Evolutionary conservation across 2,329 filamentous ascomycete genomes (phyloP), one percentile per base, ranked within the genome.

Genomic region (Calonectria pseudoreteaudii): DNA sequence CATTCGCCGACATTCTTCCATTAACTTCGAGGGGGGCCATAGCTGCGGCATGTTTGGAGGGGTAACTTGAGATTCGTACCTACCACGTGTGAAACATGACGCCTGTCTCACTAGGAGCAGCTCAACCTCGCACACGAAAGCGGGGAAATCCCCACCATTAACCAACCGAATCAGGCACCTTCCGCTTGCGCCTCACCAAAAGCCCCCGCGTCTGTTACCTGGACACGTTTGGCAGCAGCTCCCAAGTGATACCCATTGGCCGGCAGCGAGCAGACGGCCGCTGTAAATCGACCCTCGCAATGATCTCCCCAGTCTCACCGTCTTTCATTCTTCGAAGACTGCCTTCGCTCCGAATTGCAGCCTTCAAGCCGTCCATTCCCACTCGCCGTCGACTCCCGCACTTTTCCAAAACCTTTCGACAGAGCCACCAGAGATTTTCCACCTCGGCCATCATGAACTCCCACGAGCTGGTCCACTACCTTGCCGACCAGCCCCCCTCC

Each of bases 401-500:
- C 71, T 76, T 78, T 73, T 68, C 76, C 68, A 80, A 75, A 65
- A 66, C 79, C 71, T 77, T 78, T 68, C 75, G 74, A 68, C 70
- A 76, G 64, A 78, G 62, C 49, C 79, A 76, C 74, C 78, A 78
- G 70, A 81, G 80, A 77, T 82, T 83, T 81, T 82, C 80, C 74
- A 81, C 79, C 73, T 81, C 79, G 56, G 78, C 82, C 80, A 87
- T 83, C 76, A 92, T 93, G 90, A 87, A 91, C 79, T 85, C 90
- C 72, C 85, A 89, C 78, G 91, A 93, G 76, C 87, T 93, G 75
- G 88, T 88, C 84, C 94, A 98, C 83, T 98, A 98, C 84, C 90
- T 98, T 74, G 96, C 97, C 60, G 97, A 99, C 85, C 93, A 93
- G 76, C 97, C 97, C 58, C 97, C 97, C 1, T 94, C 93, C 64